Percentiles rank a stretch among this genome's conserved stretches.
Conservation (phyloP, 2,329 filamentous ascomycete species). For the Trichoderma afroharzianum region DNA sequence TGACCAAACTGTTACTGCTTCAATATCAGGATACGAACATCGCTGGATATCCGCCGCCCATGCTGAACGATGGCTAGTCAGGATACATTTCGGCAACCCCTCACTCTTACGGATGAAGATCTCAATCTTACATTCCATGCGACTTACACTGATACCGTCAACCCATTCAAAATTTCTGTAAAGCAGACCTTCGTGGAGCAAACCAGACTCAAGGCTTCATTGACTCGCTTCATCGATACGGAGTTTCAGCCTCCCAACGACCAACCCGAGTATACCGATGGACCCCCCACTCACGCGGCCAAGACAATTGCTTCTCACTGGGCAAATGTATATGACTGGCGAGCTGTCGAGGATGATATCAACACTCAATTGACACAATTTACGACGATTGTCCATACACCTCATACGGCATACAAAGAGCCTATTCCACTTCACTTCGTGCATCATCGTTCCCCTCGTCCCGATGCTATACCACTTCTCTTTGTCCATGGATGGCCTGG, state of each 20-base stretch:
- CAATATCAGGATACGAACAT: neutral
- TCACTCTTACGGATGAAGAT: neutral
- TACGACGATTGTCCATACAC: neutral
- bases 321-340: neutral
- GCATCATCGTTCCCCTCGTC: neutral
- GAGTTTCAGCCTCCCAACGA: neutral
- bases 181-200: neutral
- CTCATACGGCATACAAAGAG: neutral
- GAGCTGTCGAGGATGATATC: neutral
- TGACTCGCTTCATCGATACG: neutral
- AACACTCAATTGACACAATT: neutral
- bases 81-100: neutral
- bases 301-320: neutral
- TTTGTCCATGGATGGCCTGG: conserved; percentile 70
- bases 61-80: neutral
- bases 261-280: neutral
- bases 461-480: conserved; percentile 54
- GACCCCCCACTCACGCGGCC: neutral
- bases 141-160: neutral
- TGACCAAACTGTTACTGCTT: fast-evolving
- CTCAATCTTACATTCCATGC: neutral
- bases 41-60: neutral
- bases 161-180: neutral
- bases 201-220: neutral
- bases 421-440: neutral